A percentile compares a stretch with the other conserved stretches of the same genome.
Evolutionary conservation across 2,329 filamentous ascomycete species (phyloP).

Genomic region (Ophiostoma sp.): DNA sequence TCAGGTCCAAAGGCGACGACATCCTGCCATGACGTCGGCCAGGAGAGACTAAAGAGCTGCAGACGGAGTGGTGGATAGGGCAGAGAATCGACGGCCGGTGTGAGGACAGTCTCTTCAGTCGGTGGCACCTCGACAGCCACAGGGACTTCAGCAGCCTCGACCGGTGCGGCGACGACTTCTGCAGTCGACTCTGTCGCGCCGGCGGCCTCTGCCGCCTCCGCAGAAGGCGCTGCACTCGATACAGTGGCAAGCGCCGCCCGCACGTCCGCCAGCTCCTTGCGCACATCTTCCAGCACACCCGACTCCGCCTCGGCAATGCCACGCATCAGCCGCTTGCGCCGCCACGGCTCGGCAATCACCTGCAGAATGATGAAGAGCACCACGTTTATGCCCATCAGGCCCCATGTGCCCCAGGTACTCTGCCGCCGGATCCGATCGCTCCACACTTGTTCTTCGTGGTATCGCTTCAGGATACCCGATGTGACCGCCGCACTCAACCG

Average conservation of each 20-base stretch:
- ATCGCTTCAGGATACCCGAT: conserved; percentile 81
- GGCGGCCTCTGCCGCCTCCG: not conserved
- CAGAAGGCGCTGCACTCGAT: conserved; percentile 11
- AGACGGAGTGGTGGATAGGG: not conserved
- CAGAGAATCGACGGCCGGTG: not conserved
- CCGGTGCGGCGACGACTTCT: not conserved
- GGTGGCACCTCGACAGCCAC: not conserved
- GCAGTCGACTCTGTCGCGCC: not conserved
- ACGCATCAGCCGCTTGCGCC: conserved; percentile 73
- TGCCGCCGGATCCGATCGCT: conserved; percentile 94
- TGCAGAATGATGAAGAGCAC: conserved; percentile 83
- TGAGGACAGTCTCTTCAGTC: not conserved
- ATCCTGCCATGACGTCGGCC: conserved; percentile 44
- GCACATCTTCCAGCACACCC: conserved; percentile 52
- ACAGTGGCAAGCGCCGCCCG: conserved; percentile 34
- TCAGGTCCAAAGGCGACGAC: conserved; percentile 39
- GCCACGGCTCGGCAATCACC: conserved; percentile 91
- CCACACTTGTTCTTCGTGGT: conserved; percentile 99
- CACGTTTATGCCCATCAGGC: conserved; percentile 95
- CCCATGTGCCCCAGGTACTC: conserved; percentile 98
- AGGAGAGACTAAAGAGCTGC: conserved; percentile 8
- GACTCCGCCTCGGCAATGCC: conserved; percentile 81
- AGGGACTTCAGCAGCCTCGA: not conserved
- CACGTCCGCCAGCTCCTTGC: conserved; percentile 44
- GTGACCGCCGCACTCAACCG: conserved; percentile 73